Evolutionary conservation across 352 stramenopile species (phyloP), one percentile per base, ranked within the genome.

Genomic region (Globisporangium middletonii): DNA sequence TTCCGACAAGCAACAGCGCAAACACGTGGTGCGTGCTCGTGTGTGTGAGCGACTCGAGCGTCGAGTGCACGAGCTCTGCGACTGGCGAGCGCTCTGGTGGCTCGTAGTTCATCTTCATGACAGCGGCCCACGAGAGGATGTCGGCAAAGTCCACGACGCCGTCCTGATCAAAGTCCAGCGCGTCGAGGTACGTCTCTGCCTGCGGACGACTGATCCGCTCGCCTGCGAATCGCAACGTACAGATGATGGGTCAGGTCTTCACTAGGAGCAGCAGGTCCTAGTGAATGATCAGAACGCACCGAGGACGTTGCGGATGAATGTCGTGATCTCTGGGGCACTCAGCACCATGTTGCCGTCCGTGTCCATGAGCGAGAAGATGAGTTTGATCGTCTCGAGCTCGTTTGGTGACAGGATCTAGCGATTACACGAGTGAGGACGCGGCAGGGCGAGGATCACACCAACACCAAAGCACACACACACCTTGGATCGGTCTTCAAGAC

Each of bases 331-430:
- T 3, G 57, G 42, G 1, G 64, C 68, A 33, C 58, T 82, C 15
- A 94, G 60, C 19, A 73, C 73, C 63, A 89, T 81, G 33, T 73
- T 88, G 3, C 83, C 81, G 37, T 92, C 79, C 7, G 78, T 83
- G 58, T 94, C 83, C 59, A 94, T 82, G 5, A 94, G 65, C 16
- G 79, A 88, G 49, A 94, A 94, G 35, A 88, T 80, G 1, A 94
- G 59, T 55, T 94, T 94, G 23, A 89, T 67, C 52, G 80, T 86
- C 38, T 94, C 79, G 6, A 94, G 67, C 57, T 94, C 81, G 55
- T 79, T 53, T 13, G 64, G 52, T 4, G 71, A 70, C n/a, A 94
- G 75, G 2, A 72, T 55, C 81, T 89, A 33, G 18, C 27, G 30
- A n/a, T n/a, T n/a, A n/a, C n/a, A 30, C 3, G 11, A 43, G 12